These are phyloP conservation scores for Pythium chondricola DNA, from an alignment of 352 stramenopile genomes.

Conservation along the genomic window DNA sequence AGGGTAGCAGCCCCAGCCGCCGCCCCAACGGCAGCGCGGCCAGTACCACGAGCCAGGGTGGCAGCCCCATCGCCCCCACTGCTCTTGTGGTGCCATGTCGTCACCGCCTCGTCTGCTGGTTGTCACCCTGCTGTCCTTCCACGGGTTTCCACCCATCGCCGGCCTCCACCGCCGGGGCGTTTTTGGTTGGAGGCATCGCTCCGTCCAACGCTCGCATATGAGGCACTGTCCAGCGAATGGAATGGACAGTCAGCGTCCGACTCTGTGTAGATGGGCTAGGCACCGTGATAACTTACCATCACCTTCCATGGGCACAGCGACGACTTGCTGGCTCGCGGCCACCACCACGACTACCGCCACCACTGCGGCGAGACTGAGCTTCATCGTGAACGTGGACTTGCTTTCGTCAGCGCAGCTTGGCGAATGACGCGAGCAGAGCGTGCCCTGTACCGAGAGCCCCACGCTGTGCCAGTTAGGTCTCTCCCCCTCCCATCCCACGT, in stretches of 20 bases:
- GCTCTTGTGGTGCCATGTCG: neutral
- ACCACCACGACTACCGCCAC: slow-evolving; percentile 6
- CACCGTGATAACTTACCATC: too few relatives aligned
- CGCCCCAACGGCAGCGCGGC: slow-evolving; percentile 15
- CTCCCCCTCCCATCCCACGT: too few relatives aligned
- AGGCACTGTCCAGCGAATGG: neutral
- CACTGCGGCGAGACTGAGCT: neutral
- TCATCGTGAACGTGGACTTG: slow-evolving; percentile 3
- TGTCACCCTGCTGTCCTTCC: too few relatives aligned
- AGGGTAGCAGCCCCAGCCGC: slow-evolving; percentile 11
- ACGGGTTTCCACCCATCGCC: neutral
- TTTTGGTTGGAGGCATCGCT: neutral
- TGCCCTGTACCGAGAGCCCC: too few relatives aligned
- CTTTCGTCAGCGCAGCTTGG: neutral
- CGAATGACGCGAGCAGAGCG: slow-evolving; percentile 2
- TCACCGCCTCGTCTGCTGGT: neutral
- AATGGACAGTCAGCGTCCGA: too few relatives aligned
- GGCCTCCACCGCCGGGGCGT: neutral
- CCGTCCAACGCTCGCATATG: slow-evolving; percentile 10
- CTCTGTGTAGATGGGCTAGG: too few relatives aligned
- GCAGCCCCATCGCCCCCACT: slow-evolving; percentile 7
- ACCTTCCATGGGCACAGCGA: too few relatives aligned
- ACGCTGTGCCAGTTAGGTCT: too few relatives aligned
- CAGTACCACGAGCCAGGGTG: slow-evolving; percentile 14
- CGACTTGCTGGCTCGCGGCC: neutral